Evolutionary conservation across 2,329 filamentous ascomycete genomes (phyloP).

Genomic region (Apiospora phragmitis): DNA sequence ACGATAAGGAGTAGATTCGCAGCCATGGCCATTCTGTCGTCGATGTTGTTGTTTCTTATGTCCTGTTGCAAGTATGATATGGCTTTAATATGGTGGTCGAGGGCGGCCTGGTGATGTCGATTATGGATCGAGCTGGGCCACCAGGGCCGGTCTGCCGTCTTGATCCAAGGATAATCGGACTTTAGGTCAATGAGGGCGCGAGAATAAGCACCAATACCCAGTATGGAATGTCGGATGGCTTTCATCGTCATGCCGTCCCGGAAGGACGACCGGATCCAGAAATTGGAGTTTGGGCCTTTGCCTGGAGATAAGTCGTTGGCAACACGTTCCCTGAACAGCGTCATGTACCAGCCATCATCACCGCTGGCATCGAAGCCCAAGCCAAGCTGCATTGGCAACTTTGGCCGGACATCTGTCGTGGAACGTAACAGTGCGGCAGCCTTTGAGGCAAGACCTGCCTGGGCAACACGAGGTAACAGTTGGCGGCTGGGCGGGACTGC

Average conservation of each 20-base stretch:
- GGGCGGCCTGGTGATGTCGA: constrained; percentile 26
- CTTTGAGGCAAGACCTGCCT: background rate
- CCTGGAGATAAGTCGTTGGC: constrained; percentile 25
- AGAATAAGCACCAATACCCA: constrained; percentile 28
- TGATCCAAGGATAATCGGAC: constrained; percentile 16
- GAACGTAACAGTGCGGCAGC: background rate
- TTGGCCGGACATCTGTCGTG: background rate
- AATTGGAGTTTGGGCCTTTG: constrained; percentile 23
- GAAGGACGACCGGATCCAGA: constrained; percentile 26
- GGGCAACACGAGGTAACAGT: background rate
- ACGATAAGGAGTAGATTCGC: constrained; percentile 30
- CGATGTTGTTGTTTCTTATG: constrained; percentile 22
- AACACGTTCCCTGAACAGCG: constrained; percentile 25
- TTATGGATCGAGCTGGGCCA: constrained; percentile 23
- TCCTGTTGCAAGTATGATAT: constrained; percentile 24
- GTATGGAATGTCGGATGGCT: constrained; percentile 27
- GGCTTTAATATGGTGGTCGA: constrained; percentile 28
- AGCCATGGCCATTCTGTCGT: constrained; percentile 25
- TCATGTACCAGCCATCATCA: constrained; percentile 28
- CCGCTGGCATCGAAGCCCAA: constrained; percentile 22
- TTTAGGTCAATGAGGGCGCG: constrained; percentile 27
- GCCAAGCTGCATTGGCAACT: constrained; percentile 15
- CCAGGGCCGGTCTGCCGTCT: constrained; percentile 20
- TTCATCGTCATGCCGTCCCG: constrained; percentile 25
- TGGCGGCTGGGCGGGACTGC: background rate